Percentiles rank a stretch among this genome's conserved stretches.
Evolutionary conservation across 2,329 filamentous ascomycete genomes (phyloP).

Genomic region (Cladosporium halotolerans): DNA sequence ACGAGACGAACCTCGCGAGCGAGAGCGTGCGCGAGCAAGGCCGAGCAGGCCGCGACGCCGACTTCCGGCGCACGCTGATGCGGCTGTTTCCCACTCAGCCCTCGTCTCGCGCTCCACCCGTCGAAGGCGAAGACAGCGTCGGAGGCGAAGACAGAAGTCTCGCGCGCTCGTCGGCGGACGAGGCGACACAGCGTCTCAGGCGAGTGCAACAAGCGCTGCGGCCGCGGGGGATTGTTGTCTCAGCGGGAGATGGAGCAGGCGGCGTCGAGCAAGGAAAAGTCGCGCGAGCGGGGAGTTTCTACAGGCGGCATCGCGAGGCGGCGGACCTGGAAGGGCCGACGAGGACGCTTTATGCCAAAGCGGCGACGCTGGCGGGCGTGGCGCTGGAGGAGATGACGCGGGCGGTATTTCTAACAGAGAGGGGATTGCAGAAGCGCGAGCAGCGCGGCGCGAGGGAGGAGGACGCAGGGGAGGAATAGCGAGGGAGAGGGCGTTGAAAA

Average conservation of each 20-base stretch:
- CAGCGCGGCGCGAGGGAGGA: constrained; percentile 25
- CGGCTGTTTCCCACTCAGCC: constrained; percentile 34
- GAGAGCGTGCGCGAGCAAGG: constrained; percentile 35
- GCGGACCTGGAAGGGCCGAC: constrained; percentile 40
- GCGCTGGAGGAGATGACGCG: constrained; percentile 45
- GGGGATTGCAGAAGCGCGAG: constrained; percentile 36
- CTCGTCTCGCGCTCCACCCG: neutral
- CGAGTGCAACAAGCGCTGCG: constrained; percentile 39
- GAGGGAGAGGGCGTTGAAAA: neutral
- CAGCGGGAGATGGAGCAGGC: constrained; percentile 25
- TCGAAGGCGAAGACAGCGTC: neutral
- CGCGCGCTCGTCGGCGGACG: constrained; percentile 6
- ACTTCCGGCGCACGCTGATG: constrained; percentile 37
- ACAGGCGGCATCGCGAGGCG: constrained; percentile 43
- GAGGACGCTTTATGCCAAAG: constrained; percentile 46
- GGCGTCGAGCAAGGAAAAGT: constrained; percentile 17
- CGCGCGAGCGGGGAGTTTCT: constrained; percentile 45
- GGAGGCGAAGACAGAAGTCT: constrained; percentile 10
- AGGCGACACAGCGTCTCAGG: constrained; percentile 31
- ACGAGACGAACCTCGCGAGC: constrained; percentile 58
- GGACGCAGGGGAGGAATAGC: neutral
- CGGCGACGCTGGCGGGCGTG: constrained; percentile 45
- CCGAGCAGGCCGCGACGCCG: constrained; percentile 27
- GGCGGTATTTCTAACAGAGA: constrained; percentile 47
- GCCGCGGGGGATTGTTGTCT: constrained; percentile 31